Conservation (phyloP, 2,329 filamentous ascomycete genomes). For the Magnaporthiopsis rhizophila region DNA sequence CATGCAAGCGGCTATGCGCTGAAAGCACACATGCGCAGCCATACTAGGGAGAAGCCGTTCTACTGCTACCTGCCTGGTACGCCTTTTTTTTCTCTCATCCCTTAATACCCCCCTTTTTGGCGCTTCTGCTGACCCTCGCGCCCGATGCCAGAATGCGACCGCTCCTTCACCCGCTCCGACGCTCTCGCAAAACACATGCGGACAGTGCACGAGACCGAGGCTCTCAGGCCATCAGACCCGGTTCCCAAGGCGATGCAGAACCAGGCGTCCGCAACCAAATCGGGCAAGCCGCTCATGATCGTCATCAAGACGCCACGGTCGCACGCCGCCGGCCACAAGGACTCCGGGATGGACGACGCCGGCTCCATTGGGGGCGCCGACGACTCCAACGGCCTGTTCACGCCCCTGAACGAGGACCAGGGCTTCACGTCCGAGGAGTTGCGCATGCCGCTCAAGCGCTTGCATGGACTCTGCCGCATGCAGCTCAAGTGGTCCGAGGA, state of each 20-base stretch:
- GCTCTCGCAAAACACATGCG: slow-evolving; percentile 97
- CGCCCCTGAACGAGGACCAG: slow-evolving; percentile 44
- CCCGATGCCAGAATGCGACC: slow-evolving; percentile 70
- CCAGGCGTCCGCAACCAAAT: slow-evolving; percentile 30
- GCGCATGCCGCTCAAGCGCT: slow-evolving; percentile 46
- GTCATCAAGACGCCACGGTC: slow-evolving; percentile 55
- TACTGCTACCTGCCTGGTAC: slow-evolving; percentile 90
- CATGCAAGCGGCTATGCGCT: slow-evolving; percentile 94
- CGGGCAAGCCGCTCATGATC: slow-evolving; percentile 48
- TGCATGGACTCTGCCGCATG: slow-evolving; percentile 60
- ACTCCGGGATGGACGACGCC: slow-evolving; percentile 26
- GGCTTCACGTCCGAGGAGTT: slow-evolving; percentile 61
- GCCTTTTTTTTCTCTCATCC: slow-evolving; percentile 15
- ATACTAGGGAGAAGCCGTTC: slow-evolving; percentile 96
- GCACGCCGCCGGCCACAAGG: slow-evolving; percentile 48
- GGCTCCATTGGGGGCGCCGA: slow-evolving; percentile 23
- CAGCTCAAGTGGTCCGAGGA: slow-evolving; percentile 67
- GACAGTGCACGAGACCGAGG: slow-evolving; percentile 95
- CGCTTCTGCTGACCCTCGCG: slow-evolving; percentile 13
- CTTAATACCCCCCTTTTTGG: neutral
- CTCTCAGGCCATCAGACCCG: slow-evolving; percentile 70
- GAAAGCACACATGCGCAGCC: slow-evolving; percentile 94
- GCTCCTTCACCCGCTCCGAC: slow-evolving; percentile 91
- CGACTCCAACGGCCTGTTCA: slow-evolving; percentile 45
- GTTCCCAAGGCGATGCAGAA: slow-evolving; percentile 62